These are phyloP conservation scores for Coriolopsis trogii DNA, from an alignment of 1,284 basidiomycete species.

Conservation along the genomic window DNA sequence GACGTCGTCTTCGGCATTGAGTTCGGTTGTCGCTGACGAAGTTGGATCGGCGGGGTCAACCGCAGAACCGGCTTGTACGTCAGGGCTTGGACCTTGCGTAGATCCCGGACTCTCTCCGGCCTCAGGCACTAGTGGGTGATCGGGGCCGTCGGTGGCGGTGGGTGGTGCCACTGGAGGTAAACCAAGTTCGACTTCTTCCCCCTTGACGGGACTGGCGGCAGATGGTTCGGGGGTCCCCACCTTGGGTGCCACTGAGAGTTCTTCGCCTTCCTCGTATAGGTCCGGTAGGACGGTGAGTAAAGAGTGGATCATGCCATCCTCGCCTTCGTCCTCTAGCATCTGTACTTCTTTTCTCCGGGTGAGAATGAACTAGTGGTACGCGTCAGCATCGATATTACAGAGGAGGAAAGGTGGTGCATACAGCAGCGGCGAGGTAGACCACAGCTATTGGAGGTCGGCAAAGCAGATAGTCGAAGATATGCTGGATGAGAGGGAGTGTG, in stretches of 20 bases:
- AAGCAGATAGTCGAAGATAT: conserved; percentile 88
- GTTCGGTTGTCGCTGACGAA: too few relatives aligned
- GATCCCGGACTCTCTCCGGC: neutral
- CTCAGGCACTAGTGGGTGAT: neutral
- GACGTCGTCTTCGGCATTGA: too few relatives aligned
- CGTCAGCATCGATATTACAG: neutral
- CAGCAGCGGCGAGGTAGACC: conserved; percentile 83
- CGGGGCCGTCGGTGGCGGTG: neutral
- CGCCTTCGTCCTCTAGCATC: conserved; percentile 59
- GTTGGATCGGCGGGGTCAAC: too few relatives aligned
- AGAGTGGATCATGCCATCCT: conserved; percentile 87
- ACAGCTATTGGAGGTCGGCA: conserved; percentile 79
- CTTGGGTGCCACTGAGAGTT: neutral
- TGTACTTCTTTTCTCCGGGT: conserved; percentile 61
- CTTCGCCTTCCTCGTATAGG: conserved; percentile 49
- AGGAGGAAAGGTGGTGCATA: conserved; percentile 42
- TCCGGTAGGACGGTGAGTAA: conserved; percentile 74
- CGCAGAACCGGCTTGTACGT: neutral
- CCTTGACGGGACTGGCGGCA: neutral
- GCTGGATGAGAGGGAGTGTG: conserved; percentile 81
- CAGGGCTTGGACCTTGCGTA: neutral
- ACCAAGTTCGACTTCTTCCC: conserved; percentile 5
- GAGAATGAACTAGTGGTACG: conserved; percentile 55
- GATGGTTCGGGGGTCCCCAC: neutral
- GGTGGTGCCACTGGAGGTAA: neutral